Evolutionary conservation across 2,329 filamentous ascomycete genomes (phyloP), one percentile per base, ranked within the genome.

Genomic region (Epichloe typhina): DNA sequence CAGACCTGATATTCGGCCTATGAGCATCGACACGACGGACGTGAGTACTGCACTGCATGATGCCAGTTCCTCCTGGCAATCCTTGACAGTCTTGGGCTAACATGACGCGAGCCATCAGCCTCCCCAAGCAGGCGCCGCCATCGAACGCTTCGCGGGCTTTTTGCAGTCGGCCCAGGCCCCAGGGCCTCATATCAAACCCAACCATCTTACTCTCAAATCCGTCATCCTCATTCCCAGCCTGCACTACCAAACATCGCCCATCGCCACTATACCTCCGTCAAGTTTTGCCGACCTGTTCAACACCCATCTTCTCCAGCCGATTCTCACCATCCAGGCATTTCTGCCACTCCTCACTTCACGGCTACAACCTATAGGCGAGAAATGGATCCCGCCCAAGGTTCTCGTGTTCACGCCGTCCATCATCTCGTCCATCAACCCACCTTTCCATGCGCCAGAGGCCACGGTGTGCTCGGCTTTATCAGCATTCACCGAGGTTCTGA

Each of bases 221-320:
- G 73, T 97, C 50, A 79, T 98, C 50, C 72, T 97, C 55, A 84
- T 95, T 23, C 91, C 91, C 2, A 86, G 84, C 23, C 74, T 84
- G 23, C 82, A 85, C 61, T 94, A 90, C 65, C 84, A 88, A 49
- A 83, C 84, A 26, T 88, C 86, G 4, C 86, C 88, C 19, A 85
- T 97, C 54, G 88, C 89, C 54, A 90, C 88, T 4, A 84, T 96
- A 53, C 82, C 87, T 6, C 83, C 88, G 0, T 86, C 87, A 33
- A 83, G 80, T 59, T 93, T 95, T 72, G 87, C 88, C 56, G 88
- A 96, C 62, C 84, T 89, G 36, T 82, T 97, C 65, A 95, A 96
- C 66, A 91, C 88, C 15, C 90, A 95, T 61, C 78, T 98, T 12
- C 77, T 97, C 50, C 86, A 89, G 52, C 91, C 91, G 1, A 88